phyloP scores from a whole-genome alignment of 2,329 filamentous ascomycete genomes.

The Eurotiales sp. region DNA sequence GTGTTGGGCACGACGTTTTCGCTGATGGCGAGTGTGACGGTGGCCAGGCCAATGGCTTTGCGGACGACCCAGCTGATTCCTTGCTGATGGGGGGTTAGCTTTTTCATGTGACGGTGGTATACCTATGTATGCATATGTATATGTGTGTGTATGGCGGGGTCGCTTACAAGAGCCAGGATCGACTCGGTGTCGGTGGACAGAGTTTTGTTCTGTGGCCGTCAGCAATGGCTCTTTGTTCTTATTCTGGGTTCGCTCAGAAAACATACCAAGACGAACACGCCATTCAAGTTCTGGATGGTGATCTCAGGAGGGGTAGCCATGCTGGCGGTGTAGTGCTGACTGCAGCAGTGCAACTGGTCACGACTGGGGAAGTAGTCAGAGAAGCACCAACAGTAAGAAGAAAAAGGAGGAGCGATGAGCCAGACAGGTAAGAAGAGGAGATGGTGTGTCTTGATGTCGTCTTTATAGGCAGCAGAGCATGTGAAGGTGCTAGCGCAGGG shows the following conservation, averaged over 20 bases:
- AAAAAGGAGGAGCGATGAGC: too few species aligned
- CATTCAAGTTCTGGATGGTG: slow-evolving; percentile 64
- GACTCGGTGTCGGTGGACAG: slow-evolving; percentile 67
- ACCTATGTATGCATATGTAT: not conserved
- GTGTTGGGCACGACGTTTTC: slow-evolving; percentile 50
- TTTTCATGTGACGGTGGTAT: too few species aligned
- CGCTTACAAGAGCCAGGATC: slow-evolving; percentile 59
- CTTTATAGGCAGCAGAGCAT: too few species aligned
- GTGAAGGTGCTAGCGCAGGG: too few species aligned
- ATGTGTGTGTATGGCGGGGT: not conserved
- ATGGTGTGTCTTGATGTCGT: too few species aligned
- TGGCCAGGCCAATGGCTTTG: slow-evolving; percentile 66
- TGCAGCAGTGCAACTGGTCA: not conserved
- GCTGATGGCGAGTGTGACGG: slow-evolving; percentile 62
- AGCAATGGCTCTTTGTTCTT: not conserved
- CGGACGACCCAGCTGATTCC: slow-evolving; percentile 68
- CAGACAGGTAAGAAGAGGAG: too few species aligned
- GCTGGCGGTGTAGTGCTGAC: slow-evolving; percentile 23
- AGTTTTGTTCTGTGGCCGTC: slow-evolving; percentile 61
- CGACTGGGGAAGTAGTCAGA: not conserved
- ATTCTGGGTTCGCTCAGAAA: not conserved
- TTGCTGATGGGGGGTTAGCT: too few species aligned
- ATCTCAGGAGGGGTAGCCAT: slow-evolving; percentile 71
- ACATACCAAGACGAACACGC: slow-evolving; percentile 65
- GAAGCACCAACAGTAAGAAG: too few species aligned